phyloP scores from a whole-genome alignment of 2,329 filamentous ascomycete species.

The Pleomassaria siparia region DNA sequence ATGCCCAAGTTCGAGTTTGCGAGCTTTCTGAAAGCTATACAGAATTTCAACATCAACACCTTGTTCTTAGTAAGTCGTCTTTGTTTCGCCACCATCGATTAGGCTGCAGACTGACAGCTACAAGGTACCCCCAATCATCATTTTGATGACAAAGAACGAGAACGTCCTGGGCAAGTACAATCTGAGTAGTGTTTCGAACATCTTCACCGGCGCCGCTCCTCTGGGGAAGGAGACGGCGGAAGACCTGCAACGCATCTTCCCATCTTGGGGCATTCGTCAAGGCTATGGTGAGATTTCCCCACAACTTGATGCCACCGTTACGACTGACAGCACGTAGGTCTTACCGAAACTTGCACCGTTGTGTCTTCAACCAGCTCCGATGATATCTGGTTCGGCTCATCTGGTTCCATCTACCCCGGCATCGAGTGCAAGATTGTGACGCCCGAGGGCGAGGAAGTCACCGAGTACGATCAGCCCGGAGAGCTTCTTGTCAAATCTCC shows the following conservation, averaged over 20 bases:
- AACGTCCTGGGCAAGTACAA: slow-evolving; percentile 67
- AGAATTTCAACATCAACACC: slow-evolving; percentile 67
- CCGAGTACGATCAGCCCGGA: slow-evolving; percentile 70
- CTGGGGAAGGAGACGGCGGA: slow-evolving; percentile 71
- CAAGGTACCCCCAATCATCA: slow-evolving; percentile 78
- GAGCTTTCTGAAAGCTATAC: slow-evolving; percentile 64
- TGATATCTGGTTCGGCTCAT: slow-evolving; percentile 72
- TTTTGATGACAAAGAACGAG: slow-evolving; percentile 69
- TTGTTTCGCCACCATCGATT: neutral
- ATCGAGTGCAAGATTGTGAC: slow-evolving; percentile 67
- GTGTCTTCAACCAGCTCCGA: slow-evolving; percentile 60
- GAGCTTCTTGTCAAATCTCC: slow-evolving; percentile 80
- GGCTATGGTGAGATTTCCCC: slow-evolving; percentile 64
- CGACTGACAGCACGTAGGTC: slow-evolving; percentile 46
- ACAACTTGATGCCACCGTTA: neutral
- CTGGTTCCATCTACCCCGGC: slow-evolving; percentile 68
- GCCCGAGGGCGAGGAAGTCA: slow-evolving; percentile 69
- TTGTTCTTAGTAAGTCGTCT: slow-evolving; percentile 62
- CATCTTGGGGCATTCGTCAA: slow-evolving; percentile 67
- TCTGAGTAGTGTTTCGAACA: slow-evolving; percentile 63
- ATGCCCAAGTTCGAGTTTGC: slow-evolving; percentile 75
- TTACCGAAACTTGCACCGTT: slow-evolving; percentile 77
- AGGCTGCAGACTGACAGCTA: slow-evolving; percentile 11
- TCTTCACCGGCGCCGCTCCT: slow-evolving; percentile 79
- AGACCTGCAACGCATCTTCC: slow-evolving; percentile 63